phyloP scores from a whole-genome alignment of 306 rosid genomes.

The Cicer judaicum region DNA sequence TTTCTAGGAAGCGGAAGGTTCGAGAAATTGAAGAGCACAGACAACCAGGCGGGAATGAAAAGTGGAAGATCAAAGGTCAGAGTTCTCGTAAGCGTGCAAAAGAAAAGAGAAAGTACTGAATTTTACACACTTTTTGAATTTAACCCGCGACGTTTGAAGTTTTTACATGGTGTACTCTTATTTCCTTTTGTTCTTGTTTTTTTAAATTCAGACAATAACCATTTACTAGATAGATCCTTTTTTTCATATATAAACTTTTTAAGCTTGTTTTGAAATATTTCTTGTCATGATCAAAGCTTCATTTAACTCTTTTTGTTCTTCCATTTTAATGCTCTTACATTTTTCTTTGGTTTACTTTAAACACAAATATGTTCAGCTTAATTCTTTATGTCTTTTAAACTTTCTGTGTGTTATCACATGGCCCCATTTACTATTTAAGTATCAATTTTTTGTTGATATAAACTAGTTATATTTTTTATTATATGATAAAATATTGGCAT shows the following conservation, averaged over 20 bases:
- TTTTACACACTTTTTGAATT: no score
- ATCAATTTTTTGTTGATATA: not conserved
- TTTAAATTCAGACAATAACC: constrained; percentile 32
- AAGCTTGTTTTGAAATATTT: not conserved
- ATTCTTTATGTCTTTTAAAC: not conserved
- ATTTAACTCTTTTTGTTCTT: not conserved
- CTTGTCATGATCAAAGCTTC: constrained; percentile 3
- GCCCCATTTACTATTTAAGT: not conserved
- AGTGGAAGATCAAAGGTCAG: no score
- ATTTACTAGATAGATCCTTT: not conserved
- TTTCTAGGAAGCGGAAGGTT: no score
- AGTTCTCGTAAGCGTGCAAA: no score
- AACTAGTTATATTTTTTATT: not conserved
- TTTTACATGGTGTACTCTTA: constrained; percentile 29
- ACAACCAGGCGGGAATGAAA: no score
- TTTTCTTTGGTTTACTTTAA: constrained; percentile 6
- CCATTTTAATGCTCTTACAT: constrained; percentile 17
- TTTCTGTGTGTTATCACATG: no score
- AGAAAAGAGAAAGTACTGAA: no score
- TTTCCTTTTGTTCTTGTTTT: constrained; percentile 39
- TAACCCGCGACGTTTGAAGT: no score
- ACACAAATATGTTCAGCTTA: constrained; percentile 17
- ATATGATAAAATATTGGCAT: not conserved
- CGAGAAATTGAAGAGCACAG: no score
- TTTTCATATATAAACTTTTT: not conserved